phyloP scores from a whole-genome alignment of 495 filamentous ascomycete genomes.

The Aspergillus steynii region DNA sequence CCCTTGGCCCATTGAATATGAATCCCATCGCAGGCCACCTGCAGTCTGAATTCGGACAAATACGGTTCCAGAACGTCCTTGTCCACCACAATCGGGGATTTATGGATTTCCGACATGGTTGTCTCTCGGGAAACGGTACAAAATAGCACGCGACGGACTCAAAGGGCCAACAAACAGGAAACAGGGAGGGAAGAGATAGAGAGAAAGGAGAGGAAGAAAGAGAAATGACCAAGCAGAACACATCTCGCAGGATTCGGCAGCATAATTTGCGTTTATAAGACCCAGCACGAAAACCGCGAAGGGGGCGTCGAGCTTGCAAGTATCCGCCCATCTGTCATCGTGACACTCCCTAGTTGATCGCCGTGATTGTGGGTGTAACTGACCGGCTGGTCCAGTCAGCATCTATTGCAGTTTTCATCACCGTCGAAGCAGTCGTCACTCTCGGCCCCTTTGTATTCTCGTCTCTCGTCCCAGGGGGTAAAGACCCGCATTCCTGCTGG shows the following conservation, averaged over 20 bases:
- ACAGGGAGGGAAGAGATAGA: neutral
- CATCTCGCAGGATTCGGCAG: conserved; percentile 1
- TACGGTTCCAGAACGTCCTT: conserved; percentile 21
- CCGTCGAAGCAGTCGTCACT: neutral
- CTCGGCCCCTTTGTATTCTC: neutral
- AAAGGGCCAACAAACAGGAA: neutral
- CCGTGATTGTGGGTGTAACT: neutral
- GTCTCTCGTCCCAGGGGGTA: neutral
- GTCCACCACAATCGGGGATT: conserved; percentile 21
- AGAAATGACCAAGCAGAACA: neutral
- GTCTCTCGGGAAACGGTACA: neutral
- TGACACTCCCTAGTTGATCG: neutral
- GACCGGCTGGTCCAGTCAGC: neutral
- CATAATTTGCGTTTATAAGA: neutral
- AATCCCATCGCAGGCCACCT: conserved; percentile 35
- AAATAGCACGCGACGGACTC: neutral
- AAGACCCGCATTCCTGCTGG: neutral
- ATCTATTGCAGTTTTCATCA: neutral
- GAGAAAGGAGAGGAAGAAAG: neutral
- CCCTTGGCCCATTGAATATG: conserved; percentile 39
- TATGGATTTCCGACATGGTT: conserved; percentile 11
- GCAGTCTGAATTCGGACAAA: conserved; percentile 27
- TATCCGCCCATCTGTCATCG: neutral
- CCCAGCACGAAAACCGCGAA: neutral
- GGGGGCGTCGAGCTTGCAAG: neutral